Evolutionary conservation across 2,329 filamentous ascomycete genomes (phyloP), one percentile per base, ranked within the genome.

Genomic region (Arachnomyces sp.): DNA sequence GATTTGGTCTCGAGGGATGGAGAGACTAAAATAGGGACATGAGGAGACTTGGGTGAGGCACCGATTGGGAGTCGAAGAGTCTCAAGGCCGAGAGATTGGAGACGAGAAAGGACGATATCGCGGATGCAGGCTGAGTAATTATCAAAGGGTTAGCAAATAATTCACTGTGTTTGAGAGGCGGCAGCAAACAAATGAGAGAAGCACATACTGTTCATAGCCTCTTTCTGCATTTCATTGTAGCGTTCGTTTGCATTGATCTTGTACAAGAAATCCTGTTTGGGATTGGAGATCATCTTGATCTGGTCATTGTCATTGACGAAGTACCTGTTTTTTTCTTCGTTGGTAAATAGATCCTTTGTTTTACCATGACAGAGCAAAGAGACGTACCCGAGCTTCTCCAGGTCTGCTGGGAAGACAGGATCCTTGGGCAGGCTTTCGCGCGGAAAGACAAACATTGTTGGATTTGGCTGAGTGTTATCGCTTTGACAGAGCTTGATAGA

Each of bases 301-400:
- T 90, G 78, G 50, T 90, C 86, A 0, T 79, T 62, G 0, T 80
- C 72, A 50, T 86, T 88, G 63, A 94, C 63, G 57, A 86, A 89
- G 63, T 88, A 93, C 32, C 86, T 89, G 44, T 39, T 28, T 16
- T 14, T 7, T 12, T 30, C 17, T 35, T 30, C 17, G 34, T 29
- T 29, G 32, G 35, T 36, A 12, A 36, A 32, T 5, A 7, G 5
- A 32, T 16, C 7, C 5, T 32, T 12, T 16, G n/a, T 5, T 7
- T 12, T 13, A 28, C 7, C 6, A 17, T 35, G 9, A 4, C 4
- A 30, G 29, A 11, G 18, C 46, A 36, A 25, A 25, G 13, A 25
- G 13, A 33, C 71, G 52, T 67, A 90, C 84, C 87, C 89, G 3
- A 96, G 77, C 39, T 75, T 67, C 43, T 77, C 66, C 18, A 96